These are phyloP conservation scores for Xylaria sp. DNA, from an alignment of 2,329 filamentous ascomycete species.

Conservation along the genomic window DNA sequence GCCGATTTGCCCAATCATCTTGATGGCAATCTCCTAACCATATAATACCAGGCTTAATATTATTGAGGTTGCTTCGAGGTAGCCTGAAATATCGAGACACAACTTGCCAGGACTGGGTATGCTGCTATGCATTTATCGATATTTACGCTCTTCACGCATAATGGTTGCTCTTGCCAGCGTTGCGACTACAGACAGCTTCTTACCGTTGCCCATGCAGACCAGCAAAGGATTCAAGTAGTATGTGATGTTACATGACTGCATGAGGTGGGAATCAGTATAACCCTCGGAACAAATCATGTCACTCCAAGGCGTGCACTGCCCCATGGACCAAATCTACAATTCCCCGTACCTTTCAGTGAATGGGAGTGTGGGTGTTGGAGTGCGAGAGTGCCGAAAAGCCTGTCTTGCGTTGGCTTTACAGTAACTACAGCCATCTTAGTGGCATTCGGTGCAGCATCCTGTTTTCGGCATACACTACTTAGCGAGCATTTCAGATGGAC, in stretches of 20 bases:
- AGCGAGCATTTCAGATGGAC: background rate
- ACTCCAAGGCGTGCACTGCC: conserved; percentile 16
- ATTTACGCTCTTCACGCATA: conserved; percentile 4
- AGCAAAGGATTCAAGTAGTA: conserved; percentile 17
- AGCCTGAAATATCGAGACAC: conserved; percentile 5
- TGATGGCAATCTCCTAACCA: background rate
- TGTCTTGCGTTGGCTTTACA: background rate
- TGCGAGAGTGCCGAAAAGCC: background rate
- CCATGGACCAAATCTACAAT: conserved; percentile 16
- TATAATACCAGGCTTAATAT: background rate
- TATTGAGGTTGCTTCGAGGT: conserved; percentile 5
- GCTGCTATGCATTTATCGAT: background rate
- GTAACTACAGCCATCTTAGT: conserved; percentile 10
- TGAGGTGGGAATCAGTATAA: conserved; percentile 14
- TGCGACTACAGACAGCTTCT: conserved; percentile 10
- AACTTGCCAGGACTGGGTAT: conserved; percentile 7
- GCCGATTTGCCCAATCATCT: background rate
- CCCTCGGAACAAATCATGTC: conserved; percentile 20
- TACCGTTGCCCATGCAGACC: conserved; percentile 4
- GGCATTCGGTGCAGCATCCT: conserved; percentile 9
- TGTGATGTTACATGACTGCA: conserved; percentile 25
- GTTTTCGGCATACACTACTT: conserved; percentile 10
- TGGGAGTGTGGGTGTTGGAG: conserved; percentile 8
- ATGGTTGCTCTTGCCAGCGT: conserved; percentile 13
- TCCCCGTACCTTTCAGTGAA: conserved; percentile 5